Percentiles rank a stretch among this genome's conserved stretches.
phyloP scores from a whole-genome alignment of 2,329 filamentous ascomycete genomes.

The Alternaria rosae region DNA sequence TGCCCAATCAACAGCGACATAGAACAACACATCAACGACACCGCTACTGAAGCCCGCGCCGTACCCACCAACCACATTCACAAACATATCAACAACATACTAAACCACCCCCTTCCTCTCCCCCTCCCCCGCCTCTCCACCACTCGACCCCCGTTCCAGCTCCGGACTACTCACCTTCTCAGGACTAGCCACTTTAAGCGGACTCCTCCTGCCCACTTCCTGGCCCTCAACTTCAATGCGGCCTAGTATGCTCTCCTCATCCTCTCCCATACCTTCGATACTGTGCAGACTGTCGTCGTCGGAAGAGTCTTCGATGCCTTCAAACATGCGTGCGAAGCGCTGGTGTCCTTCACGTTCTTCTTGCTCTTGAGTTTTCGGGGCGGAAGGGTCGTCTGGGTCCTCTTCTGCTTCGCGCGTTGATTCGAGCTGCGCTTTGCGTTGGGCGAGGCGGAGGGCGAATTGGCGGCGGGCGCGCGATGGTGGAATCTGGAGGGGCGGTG shows the following conservation, averaged over 20 bases:
- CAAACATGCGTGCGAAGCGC: conserved; percentile 45
- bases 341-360: conserved; percentile 44
- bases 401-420: conserved; percentile 30
- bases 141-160: background rate
- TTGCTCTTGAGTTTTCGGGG: conserved; percentile 31
- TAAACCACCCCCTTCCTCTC: conserved; percentile 1
- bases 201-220: conserved; percentile 8
- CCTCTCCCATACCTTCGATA: conserved; percentile 15
- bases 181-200: conserved; percentile 1
- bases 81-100: background rate
- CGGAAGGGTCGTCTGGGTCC: conserved; percentile 13
- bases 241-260: conserved; percentile 15
- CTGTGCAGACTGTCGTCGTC: conserved; percentile 34
- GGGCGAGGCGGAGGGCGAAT: conserved; percentile 80
- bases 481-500: conserved; percentile 76
- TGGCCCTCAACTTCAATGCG: conserved; percentile 7
- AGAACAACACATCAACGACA: background rate
- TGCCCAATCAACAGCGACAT: background rate
- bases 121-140: background rate
- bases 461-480: conserved; percentile 87
- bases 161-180: conserved; percentile 12
- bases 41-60: background rate
- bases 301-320: conserved; percentile 41
- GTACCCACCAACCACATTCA: background rate
- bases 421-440: conserved; percentile 56